These are phyloP conservation scores for Xylaria telfairii DNA, from an alignment of 495 filamentous ascomycete species.

Conservation along the genomic window DNA sequence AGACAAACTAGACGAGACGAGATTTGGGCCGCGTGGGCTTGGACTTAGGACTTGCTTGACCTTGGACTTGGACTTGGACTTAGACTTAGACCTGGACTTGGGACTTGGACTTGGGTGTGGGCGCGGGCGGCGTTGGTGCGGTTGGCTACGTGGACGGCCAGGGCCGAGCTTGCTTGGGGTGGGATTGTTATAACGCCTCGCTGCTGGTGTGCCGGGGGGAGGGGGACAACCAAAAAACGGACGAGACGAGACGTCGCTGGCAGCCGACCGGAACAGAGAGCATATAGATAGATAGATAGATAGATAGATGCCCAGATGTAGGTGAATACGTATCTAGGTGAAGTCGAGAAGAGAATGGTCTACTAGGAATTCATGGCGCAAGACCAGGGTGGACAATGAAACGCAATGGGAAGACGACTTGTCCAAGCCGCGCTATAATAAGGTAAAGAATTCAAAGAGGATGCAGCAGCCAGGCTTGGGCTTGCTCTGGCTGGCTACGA, in stretches of 20 bases:
- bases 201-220: neutral
- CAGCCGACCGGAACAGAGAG: constrained; percentile 3
- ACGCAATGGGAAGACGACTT: neutral
- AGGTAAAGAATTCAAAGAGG: constrained; percentile 7
- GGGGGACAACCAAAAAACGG: neutral
- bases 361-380: constrained; percentile 17
- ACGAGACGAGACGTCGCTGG: neutral
- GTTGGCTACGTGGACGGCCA: constrained; percentile 27
- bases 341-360: neutral
- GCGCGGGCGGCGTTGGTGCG: neutral
- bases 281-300: neutral
- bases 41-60: neutral
- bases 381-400: neutral
- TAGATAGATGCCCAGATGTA: neutral
- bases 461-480: neutral
- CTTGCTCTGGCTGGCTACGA: neutral
- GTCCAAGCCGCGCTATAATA: neutral
- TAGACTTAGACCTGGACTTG: constrained; percentile 12
- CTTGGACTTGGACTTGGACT: constrained; percentile 8
- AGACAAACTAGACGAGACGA: neutral
- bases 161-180: constrained; percentile 16
- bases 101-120: neutral
- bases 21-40: neutral
- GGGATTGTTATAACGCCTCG: constrained; percentile 22
- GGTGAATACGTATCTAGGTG: constrained; percentile 7